Evolutionary conservation across 2,329 filamentous ascomycete genomes (phyloP).

Genomic region (Penicillium hesseltinei): DNA sequence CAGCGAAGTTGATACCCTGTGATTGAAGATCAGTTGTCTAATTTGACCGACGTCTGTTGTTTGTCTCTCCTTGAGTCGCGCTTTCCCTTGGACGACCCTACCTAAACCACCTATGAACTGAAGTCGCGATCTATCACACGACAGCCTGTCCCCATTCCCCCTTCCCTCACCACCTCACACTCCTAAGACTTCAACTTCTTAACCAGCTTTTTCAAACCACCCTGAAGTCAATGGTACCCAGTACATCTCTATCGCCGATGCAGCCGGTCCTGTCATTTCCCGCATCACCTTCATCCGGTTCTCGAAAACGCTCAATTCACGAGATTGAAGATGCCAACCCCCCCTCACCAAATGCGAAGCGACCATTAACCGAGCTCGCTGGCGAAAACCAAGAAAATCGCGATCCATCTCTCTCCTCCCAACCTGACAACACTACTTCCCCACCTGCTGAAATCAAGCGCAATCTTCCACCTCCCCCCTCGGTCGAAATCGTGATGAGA

Average conservation of each 20-base stretch:
- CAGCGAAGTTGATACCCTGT: neutral
- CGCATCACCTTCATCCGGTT: constrained; percentile 14
- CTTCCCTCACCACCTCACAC: neutral
- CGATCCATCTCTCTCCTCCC: constrained; percentile 8
- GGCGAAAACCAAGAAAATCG: constrained; percentile 27
- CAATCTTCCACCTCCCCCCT: neutral
- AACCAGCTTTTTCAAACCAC: neutral
- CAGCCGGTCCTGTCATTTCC: constrained; percentile 15
- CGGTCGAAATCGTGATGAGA: constrained; percentile 8
- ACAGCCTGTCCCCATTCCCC: neutral
- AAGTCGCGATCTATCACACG: constrained; percentile 10
- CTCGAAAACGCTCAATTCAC: constrained; percentile 32
- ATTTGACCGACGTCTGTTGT: neutral
- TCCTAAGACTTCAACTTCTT: neutral
- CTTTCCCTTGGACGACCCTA: neutral
- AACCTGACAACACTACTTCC: neutral
- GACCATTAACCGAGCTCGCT: constrained; percentile 9
- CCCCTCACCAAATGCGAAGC: constrained; percentile 13
- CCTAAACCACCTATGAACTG: neutral
- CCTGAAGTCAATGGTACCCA: constrained; percentile 23
- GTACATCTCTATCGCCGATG: constrained; percentile 22
- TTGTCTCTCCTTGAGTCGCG: neutral
- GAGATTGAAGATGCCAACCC: constrained; percentile 24
- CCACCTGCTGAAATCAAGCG: neutral
- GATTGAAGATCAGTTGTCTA: neutral